Evolutionary conservation across 2,329 filamentous ascomycete species (phyloP), one percentile per base, ranked within the genome.

Genomic region (Colletotrichum sp.): DNA sequence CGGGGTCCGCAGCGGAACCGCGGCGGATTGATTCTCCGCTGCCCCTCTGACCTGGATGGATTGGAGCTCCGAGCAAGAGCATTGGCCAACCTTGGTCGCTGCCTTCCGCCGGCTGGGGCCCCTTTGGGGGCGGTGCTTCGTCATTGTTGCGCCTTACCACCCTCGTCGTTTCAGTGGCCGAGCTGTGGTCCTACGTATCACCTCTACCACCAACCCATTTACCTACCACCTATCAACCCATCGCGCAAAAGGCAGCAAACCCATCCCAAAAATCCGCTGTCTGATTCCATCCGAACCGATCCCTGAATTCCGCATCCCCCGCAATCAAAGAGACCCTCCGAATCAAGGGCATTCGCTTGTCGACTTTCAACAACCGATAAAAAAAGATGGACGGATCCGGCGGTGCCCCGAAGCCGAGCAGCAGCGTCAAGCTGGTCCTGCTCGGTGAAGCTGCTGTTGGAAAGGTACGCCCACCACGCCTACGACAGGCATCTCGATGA

Each of bases 401-500:
- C 82, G 88, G 90, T 82, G 89, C 92, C 79, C 94, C 95, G 75
- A 99, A 98, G 88, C 97, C 97, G 76, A 98, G 96, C 90, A 98
- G 96, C 92, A 99, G 97, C 88, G 97, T 99, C 84, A 99, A 99
- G 93, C 93, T 99, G 79, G 97, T 99, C 77, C 91, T 99, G 82
- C 93, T 99, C 72, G 97, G 97, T 78, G 97, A 99, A 87, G 97
- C 97, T 76, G 97, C 97, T 75, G 97, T 99, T 72, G 97, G 97
- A 91, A 99, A 99, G 93, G 97, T 98, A 88, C 75, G 84, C 51
- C 34, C 54, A 55, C 38, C 27, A 9, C 38, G 33, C 55, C 58
- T 21, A 24, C 43, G n/a, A 8, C 43, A 51, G 43, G 11, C 43
- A 47, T 21, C 38, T 7, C 59, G 21, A 43, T 36, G 36, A 59